Evolutionary conservation across 805 yeast genomes (phyloP).

Genomic region (Wickerhamomyces chaumierensis): DNA sequence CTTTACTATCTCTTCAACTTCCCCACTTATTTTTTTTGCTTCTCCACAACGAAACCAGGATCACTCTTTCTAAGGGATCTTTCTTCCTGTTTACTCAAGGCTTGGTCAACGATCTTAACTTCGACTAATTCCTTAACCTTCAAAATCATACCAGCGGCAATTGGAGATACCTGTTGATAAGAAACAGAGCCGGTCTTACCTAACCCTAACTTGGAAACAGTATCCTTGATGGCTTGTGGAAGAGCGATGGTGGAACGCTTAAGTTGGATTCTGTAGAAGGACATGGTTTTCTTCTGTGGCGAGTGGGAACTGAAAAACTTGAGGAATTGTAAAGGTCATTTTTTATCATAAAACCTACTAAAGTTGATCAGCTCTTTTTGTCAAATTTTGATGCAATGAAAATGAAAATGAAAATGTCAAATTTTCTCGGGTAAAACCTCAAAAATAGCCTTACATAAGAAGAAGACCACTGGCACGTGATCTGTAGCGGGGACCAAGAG

Average conservation of each 20-base stretch:
- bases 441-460: too few relatives aligned
- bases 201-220: conserved; percentile 66
- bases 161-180: conserved; percentile 63
- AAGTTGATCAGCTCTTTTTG: too few relatives aligned
- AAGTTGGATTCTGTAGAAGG: conserved; percentile 60
- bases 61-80: conserved; percentile 41
- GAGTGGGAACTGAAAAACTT: too few relatives aligned
- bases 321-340: too few relatives aligned
- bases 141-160: conserved; percentile 76
- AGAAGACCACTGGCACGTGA: too few relatives aligned
- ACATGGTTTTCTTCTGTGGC: conserved; percentile 15
- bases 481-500: too few relatives aligned
- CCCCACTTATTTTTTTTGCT: conserved; percentile 3
- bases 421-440: too few relatives aligned
- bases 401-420: too few relatives aligned
- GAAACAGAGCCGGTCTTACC: conserved; percentile 61
- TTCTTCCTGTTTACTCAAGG: conserved; percentile 39
- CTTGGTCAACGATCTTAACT: conserved; percentile 58
- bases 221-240: conserved; percentile 54
- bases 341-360: too few relatives aligned
- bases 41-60: conserved; percentile 51
- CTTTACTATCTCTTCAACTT: too few relatives aligned
- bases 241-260: conserved; percentile 77
- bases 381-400: not conserved
- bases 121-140: conserved; percentile 77